These are phyloP conservation scores for Leccinum sublutescens DNA, from an alignment of 768 basidiomycete genomes.

Conservation along the genomic window DNA sequence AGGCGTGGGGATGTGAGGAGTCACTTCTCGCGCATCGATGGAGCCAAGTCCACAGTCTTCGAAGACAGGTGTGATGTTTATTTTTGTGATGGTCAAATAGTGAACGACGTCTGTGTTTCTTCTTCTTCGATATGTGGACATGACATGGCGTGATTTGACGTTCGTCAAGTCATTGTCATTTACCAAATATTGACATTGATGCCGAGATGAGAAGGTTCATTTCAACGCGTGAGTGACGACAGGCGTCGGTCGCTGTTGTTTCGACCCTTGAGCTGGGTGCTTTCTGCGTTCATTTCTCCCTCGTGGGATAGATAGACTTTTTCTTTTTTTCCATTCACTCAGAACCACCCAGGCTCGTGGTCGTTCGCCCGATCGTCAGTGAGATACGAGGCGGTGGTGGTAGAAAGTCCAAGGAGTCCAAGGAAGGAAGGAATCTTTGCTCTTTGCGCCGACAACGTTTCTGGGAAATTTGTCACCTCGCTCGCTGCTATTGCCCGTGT, in stretches of 20 bases:
- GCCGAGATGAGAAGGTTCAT: background rate
- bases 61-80: background rate
- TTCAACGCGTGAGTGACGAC: background rate
- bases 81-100: background rate
- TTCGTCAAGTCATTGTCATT: background rate
- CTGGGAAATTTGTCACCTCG: background rate
- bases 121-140: background rate
- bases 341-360: background rate
- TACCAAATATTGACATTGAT: background rate
- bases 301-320: background rate
- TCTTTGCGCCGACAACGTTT: background rate
- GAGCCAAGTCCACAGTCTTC: background rate
- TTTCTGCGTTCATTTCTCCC: background rate
- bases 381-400: background rate
- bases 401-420: background rate
- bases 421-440: background rate
- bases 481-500: background rate
- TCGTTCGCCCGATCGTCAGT: background rate
- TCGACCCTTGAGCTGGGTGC: background rate
- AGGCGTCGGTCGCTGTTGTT: background rate
- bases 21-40: background rate
- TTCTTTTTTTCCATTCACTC: background rate
- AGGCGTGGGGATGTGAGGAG: background rate
- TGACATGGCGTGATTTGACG: background rate
- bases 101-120: slow-evolving; percentile 7